Evolutionary conservation across 805 yeast genomes (phyloP).

Genomic region (Cyberlindnera mrakii): DNA sequence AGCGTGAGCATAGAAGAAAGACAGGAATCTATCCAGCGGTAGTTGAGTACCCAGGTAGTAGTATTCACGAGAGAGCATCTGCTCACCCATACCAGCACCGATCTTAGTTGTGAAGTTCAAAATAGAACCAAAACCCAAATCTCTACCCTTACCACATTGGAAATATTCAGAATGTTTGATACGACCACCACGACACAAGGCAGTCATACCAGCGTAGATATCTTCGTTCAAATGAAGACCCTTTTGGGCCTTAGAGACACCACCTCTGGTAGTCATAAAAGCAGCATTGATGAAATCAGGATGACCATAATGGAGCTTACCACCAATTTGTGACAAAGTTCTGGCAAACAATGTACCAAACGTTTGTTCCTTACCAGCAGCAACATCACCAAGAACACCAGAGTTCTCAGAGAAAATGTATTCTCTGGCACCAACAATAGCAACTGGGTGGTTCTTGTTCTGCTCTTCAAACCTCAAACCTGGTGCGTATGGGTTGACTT

Average conservation of each 20-base stretch:
- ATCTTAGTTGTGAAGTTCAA: slow-evolving; percentile 81
- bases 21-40: slow-evolving; percentile 74
- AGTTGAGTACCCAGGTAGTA: slow-evolving; percentile 75
- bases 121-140: slow-evolving; percentile 81
- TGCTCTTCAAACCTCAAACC: slow-evolving; percentile 50
- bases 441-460: slow-evolving; percentile 57
- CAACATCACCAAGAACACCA: slow-evolving; percentile 83
- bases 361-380: slow-evolving; percentile 88
- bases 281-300: slow-evolving; percentile 77
- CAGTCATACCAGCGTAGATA: slow-evolving; percentile 86
- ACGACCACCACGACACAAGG: slow-evolving; percentile 77
- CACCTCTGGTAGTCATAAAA: slow-evolving; percentile 82
- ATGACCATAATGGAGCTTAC: slow-evolving; percentile 83
- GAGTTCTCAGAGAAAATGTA: slow-evolving; percentile 82
- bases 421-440: slow-evolving; percentile 84
- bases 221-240: slow-evolving; percentile 84
- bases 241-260: slow-evolving; percentile 81
- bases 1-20: slow-evolving; percentile 81
- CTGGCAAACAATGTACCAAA: slow-evolving; percentile 82
- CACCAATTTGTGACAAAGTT: slow-evolving; percentile 80
- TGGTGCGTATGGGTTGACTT: slow-evolving; percentile 78
- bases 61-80: slow-evolving; percentile 78
- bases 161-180: slow-evolving; percentile 82
- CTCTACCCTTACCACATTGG: slow-evolving; percentile 91
- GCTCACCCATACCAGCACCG: slow-evolving; percentile 95